Conservation (phyloP, 129 eudicot species). For the Escallonia herrerae region DNA sequence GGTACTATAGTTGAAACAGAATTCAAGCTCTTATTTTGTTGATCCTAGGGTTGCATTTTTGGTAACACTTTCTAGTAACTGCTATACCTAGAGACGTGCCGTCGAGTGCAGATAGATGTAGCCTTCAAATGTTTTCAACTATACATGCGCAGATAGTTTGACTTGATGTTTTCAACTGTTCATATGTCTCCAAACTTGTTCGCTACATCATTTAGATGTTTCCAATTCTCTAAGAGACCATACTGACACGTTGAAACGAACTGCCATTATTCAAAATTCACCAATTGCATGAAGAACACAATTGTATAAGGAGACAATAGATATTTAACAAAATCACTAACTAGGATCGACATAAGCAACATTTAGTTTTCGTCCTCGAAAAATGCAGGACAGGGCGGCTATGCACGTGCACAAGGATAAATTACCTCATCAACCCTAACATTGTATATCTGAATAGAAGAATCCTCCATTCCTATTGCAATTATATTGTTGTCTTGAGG, state of each 20-base stretch:
- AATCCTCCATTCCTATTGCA: constrained; percentile 87
- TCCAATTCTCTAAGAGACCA: neutral
- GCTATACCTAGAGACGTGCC: too few species aligned
- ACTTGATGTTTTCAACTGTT: neutral
- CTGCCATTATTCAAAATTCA: neutral
- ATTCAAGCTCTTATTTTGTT: too few species aligned
- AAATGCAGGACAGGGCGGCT: neutral
- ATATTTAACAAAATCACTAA: neutral
- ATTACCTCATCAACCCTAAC: constrained; percentile 77
- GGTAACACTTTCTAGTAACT: too few species aligned
- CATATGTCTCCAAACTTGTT: neutral
- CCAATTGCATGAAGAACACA: neutral
- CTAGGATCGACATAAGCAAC: neutral
- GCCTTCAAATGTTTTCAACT: too few species aligned
- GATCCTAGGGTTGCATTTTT: too few species aligned
- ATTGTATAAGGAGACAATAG: neutral
- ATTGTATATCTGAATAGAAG: constrained; percentile 71
- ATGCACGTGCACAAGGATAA: neutral
- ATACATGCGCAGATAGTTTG: neutral
- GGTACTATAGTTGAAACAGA: too few species aligned
- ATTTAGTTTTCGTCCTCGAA: neutral
- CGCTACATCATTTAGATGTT: neutral
- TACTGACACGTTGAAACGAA: neutral
- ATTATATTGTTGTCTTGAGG: constrained; percentile 84
- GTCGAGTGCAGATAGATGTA: too few species aligned